Base-by-base conservation (phyloP, 2,329 filamentous ascomycete species). In the Phialemoniopsis sp. region DNA sequence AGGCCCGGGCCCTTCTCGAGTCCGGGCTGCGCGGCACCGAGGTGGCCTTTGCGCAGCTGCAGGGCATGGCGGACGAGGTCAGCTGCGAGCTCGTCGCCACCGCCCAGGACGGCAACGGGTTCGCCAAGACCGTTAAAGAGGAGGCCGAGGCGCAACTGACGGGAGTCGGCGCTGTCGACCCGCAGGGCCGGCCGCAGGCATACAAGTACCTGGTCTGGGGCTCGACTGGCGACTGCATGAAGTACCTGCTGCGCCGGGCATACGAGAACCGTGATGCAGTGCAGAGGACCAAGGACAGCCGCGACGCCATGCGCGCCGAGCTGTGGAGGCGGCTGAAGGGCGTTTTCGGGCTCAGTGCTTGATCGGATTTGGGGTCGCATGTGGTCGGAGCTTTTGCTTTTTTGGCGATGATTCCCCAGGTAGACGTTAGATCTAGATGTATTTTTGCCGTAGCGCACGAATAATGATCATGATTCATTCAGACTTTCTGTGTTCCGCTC, bases 51-150 rank as follows among this genome's bases (percentile, higher is more conserved):
- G 86, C 86, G 3, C 90, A 96, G 65, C 76, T 96, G 1, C 86
- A 91, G 67, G 90, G 91, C 31, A 97, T 97, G 91, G 91, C 91
- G 2, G 91, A 97, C 51, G 90, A 96, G 57, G 81, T 97, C 38
- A 89, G 84, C 58, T 82, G 78, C 56, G 77, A 80, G 56, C 63
- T 83, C 13, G 56, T 74, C 14, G 48, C 50, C 29, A 48, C 51
- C 12, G 41, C 38, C 14, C 29, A 43, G 36, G 18, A 30, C 32
- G 8, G 21, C 21, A 10, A 6, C 21, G 21, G 21, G 21, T 26
- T 26, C 21, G 21, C 21, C 21, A 10, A 26, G 32, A 32, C 4
- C 31, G n/a, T 9, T 43, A 36, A 15, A 41, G 32, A 33, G 29
- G 17, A 21, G 26, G 14, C 15, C 13, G 6, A 14, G 43, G 13